phyloP scores from a whole-genome alignment of 768 basidiomycete species.

The Phaeotremella skinneri region DNA sequence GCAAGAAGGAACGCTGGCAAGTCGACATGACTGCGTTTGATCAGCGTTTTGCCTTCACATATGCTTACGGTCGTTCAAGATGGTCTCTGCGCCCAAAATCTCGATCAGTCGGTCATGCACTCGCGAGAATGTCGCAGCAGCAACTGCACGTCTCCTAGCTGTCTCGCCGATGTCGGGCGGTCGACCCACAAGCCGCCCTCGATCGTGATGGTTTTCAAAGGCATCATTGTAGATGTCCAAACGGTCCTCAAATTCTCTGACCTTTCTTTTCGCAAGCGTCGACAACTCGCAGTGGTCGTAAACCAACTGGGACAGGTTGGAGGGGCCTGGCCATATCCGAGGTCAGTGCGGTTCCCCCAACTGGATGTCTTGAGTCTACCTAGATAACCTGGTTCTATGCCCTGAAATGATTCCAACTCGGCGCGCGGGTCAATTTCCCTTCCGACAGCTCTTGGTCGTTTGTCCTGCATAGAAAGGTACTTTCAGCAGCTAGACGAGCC shows the following conservation, averaged over 20 bases:
- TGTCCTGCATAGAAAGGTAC: neutral
- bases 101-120: conserved; percentile 5
- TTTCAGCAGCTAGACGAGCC: neutral
- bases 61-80: conserved; percentile 7
- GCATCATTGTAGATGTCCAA: conserved; percentile 2
- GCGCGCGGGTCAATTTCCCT: neutral
- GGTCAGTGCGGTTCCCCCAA: neutral
- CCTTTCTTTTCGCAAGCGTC: neutral
- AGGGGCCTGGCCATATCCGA: conserved; percentile 2
- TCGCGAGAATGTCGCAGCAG: conserved; percentile 8
- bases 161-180: conserved; percentile 2
- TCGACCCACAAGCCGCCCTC: conserved; percentile 5
- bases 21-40: neutral
- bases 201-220: conserved; percentile 3
- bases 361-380: neutral
- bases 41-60: neutral
- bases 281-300: conserved; percentile 5
- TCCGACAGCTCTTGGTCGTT: neutral
- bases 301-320: conserved; percentile 8
- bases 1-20: conserved; percentile 2
- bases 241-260: conserved; percentile 1
- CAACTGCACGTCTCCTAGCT: neutral
- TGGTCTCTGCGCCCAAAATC: conserved; percentile 3
- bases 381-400: neutral
- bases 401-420: conserved; percentile 1